phyloP scores from a whole-genome alignment of 1,139 yeast genomes.

The Wickerhamomyces sp. region DNA sequence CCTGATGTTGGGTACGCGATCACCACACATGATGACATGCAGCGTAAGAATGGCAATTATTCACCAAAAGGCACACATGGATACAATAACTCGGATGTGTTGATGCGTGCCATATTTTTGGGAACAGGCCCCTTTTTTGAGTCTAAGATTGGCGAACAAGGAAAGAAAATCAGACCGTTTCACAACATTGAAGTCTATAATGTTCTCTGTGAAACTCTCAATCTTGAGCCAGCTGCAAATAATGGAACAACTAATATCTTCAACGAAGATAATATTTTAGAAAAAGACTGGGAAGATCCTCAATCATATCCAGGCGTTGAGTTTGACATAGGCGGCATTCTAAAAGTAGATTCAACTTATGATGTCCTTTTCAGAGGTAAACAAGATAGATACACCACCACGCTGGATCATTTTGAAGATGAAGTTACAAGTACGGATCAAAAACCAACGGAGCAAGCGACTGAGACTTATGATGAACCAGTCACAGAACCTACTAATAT shows the following conservation, averaged over 20 bases:
- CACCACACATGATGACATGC: conserved; percentile 59
- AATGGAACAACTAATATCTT: conserved; percentile 46
- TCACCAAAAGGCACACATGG: conserved; percentile 80
- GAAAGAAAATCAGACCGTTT: conserved; percentile 54
- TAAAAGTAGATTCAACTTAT: conserved; percentile 47
- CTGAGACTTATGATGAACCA: conserved; percentile 2
- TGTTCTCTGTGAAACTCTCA: conserved; percentile 65
- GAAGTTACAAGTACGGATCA: not conserved
- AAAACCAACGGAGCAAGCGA: conserved; percentile 1
- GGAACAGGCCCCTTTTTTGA: conserved; percentile 80
- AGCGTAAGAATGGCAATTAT: conserved; percentile 45
- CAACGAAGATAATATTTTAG: conserved; percentile 32
- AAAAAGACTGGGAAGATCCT: conserved; percentile 51
- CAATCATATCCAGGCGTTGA: conserved; percentile 54
- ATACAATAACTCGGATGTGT: conserved; percentile 65
- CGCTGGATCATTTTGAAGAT: conserved; percentile 5
- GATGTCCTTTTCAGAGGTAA: conserved; percentile 30
- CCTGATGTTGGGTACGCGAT: conserved; percentile 80
- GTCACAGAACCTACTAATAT: not conserved
- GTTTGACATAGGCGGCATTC: conserved; percentile 41
- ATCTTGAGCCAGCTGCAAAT: conserved; percentile 51
- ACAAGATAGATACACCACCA: conserved; percentile 10
- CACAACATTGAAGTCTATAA: conserved; percentile 70
- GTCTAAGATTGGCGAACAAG: conserved; percentile 13
- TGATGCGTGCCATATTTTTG: conserved; percentile 80